phyloP scores from a whole-genome alignment of 805 yeast genomes.

The Starmerella apis region DNA sequence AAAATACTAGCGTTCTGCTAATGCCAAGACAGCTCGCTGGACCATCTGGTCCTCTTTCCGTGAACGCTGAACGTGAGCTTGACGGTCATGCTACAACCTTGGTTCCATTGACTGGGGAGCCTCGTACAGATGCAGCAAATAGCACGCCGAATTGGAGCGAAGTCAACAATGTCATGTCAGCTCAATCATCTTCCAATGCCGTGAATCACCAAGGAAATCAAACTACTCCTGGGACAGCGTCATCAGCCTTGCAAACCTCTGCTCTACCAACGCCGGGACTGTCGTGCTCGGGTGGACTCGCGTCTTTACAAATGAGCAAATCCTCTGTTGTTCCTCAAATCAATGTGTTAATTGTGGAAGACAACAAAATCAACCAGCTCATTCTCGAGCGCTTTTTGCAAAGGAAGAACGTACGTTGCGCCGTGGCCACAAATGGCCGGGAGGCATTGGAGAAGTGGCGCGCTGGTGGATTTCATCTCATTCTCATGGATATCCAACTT shows the following conservation, averaged over 20 bases:
- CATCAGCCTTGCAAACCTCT: background rate
- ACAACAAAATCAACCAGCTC: constrained; percentile 85
- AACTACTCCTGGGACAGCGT: too few species aligned
- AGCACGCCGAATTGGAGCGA: background rate
- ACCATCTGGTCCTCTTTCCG: background rate
- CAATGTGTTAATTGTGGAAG: constrained; percentile 89
- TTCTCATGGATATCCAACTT: constrained; percentile 92
- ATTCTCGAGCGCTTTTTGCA: constrained; percentile 81
- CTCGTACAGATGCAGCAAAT: background rate
- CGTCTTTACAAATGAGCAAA: constrained; percentile 8
- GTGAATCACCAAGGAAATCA: too few species aligned
- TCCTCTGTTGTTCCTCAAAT: constrained; percentile 65
- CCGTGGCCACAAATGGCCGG: constrained; percentile 83
- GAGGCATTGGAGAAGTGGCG: constrained; percentile 95
- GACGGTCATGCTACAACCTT: constrained; percentile 1
- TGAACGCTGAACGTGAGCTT: constrained; percentile 2
- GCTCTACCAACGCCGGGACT: background rate
- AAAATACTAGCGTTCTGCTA: constrained; percentile 16
- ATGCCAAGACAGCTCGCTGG: constrained; percentile 20
- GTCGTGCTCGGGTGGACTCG: background rate
- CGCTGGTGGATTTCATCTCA: constrained; percentile 86
- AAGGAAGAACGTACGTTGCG: constrained; percentile 72
- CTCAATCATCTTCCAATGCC: too few species aligned
- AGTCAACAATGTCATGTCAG: too few species aligned
- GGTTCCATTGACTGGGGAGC: constrained; percentile 6